A percentile compares a stretch with the other conserved stretches of the same genome.
phyloP scores from a whole-genome alignment of 305 asterid species.

The Fraxinus sp. region DNA sequence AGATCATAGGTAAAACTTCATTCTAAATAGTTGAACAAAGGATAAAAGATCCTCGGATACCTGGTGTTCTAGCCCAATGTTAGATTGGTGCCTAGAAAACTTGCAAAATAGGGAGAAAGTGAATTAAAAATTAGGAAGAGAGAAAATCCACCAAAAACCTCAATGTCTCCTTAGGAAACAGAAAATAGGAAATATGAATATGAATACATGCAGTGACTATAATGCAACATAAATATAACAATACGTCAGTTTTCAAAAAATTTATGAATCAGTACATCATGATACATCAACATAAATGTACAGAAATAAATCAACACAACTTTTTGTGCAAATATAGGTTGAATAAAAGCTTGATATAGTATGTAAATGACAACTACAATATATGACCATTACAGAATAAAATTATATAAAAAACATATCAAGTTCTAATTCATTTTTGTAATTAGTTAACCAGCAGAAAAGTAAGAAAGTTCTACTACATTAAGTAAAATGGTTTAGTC shows the following conservation, averaged over 20 bases:
- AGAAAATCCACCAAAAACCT: neutral
- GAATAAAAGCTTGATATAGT: neutral
- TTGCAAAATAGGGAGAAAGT: neutral
- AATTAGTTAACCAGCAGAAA: conserved; percentile 3
- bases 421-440: neutral
- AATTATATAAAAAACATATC: neutral
- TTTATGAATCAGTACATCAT: neutral
- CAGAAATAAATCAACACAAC: neutral
- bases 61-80: neutral
- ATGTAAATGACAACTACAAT: neutral
- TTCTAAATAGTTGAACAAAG: neutral
- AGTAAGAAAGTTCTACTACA: neutral
- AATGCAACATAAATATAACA: neutral
- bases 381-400: neutral
- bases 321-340: neutral
- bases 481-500: neutral
- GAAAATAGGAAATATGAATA: neutral
- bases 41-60: neutral
- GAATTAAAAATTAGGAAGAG: neutral
- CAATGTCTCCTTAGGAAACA: neutral
- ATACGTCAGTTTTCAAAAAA: neutral
- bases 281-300: neutral
- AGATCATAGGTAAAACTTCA: neutral
- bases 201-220: neutral
- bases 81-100: neutral